Base-by-base conservation (phyloP, 2,329 filamentous ascomycete species). In the Chalaropsis ovoidea region DNA sequence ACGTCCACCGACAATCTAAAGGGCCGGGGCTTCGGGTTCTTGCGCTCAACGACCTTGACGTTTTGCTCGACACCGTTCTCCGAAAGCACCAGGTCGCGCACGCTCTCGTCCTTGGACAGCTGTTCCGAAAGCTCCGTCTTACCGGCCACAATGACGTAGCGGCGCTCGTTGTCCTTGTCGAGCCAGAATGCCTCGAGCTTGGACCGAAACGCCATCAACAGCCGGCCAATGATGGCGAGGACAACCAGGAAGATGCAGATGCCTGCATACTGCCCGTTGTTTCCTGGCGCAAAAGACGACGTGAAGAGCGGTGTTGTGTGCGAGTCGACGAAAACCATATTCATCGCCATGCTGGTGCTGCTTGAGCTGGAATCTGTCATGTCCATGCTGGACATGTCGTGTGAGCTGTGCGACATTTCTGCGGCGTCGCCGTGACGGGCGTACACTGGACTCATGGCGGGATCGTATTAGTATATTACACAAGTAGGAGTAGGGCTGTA, bases 221-320 rank as follows among this genome's bases (percentile, higher is more conserved):
- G 76, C 63, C 92, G 88, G 72, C 87, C 85, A 66, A 87, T 72
- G 68, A 86, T 79, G 68, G 86, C 86, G 63, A 97, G 85, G 56
- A 88, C 70, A 73, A 96, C 86, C 67, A 96, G 82, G 77, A 96
- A 96, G 74, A 96, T 89, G 78, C 93, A 95, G 35, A 90, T 95
- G 65, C 85, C 93, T 1, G 90, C 90, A 75, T 96, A 97, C 67
- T 81, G 77, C 70, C 87, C 90, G 5, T 81, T 77, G 43, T 77
- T 86, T 35, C 73, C 76, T 4, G 93, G 93, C 1, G 88, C 87
- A 90, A 92, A 97, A 63, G 79, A 74, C 24, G 76, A 74, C 17
- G 89, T 86, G 75, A 77, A 84, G 67, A 84, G 78, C 0, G 82
- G 73, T 3, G 81, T 83, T 64, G 71, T 70, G 61, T 74, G 76